A percentile compares a stretch with the other conserved stretches of the same genome.
Evolutionary conservation across 2,329 filamentous ascomycete species (phyloP).

Genomic region (Epichloe elymi): DNA sequence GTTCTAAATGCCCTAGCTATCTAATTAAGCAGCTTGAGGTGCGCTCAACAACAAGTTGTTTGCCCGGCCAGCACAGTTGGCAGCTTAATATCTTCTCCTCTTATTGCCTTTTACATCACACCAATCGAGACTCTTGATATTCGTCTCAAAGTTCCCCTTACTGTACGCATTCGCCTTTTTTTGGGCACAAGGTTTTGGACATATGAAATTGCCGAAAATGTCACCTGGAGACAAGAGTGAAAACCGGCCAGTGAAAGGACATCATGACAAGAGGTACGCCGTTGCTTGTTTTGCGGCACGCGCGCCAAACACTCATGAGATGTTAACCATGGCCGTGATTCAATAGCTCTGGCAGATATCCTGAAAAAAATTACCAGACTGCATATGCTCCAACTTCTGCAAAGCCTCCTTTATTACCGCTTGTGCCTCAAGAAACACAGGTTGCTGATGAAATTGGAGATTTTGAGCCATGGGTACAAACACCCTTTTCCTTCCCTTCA

Average conservation of each 20-base stretch:
- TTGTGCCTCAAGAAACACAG: not conserved
- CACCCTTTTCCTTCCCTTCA: not conserved
- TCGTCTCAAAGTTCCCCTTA: not conserved
- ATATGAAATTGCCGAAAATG: not conserved
- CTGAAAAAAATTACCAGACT: not conserved
- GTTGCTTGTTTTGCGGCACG: not conserved
- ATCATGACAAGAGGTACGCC: not conserved
- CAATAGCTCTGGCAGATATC: not conserved
- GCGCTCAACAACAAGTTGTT: no score
- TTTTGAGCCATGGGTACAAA: not conserved
- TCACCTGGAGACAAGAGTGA: not conserved
- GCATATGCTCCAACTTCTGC: no score
- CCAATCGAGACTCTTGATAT: not conserved
- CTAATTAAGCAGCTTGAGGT: not conserved
- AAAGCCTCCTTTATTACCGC: constrained; percentile 1
- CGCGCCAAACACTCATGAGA: not conserved
- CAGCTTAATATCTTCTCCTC: no score
- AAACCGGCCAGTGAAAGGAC: not conserved
- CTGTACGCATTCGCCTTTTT: not conserved
- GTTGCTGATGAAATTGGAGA: not conserved
- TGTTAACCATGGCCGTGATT: not conserved
- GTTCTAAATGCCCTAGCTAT: not conserved
- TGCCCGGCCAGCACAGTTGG: no score
- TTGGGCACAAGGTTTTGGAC: not conserved
- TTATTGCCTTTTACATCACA: not conserved